Evolutionary conservation across 805 yeast genomes (phyloP), one percentile per base, ranked within the genome.

Genomic region (Lipomyces chichibuensis): DNA sequence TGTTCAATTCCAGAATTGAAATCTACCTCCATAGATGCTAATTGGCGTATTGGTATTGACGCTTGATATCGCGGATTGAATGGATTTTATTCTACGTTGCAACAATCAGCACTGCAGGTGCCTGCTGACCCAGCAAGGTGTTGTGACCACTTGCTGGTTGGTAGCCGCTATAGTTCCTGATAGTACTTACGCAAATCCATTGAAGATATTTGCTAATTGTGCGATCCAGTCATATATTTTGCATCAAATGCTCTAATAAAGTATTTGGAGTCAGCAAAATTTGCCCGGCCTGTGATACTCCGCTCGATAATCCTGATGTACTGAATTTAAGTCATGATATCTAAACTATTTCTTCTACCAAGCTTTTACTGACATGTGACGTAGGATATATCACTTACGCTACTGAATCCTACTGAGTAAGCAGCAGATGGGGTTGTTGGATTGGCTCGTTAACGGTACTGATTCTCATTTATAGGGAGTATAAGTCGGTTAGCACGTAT

Each of bases 131-230:
- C 56, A 60, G 32, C 62, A 58, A 32, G 68, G 65, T 1, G 65
- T 65, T 29, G 69, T 65, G n/a, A 65, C 69, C 13, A 62, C 69
- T 23, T 65, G 69, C 66, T 58, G 69, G 69, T 65, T 29, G 8
- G 43, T 33, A 6, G 5, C 7, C 17, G 0, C n/a, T 27, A 17
- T 5, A 17, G 35, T 39, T 39, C 17, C 7, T 51, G n/a, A 23
- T 9, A 23, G 17, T 2, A 14, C 57, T 9, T 17, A 9, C 3
- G 23, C 49, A 1, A 23, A 25, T 17, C 9, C 25, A 11, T 23
- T 9, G 53, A 13, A 20, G 27, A 49, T 49, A n/a, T 27, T 43
- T 25, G 9, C 49, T 33, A n/a, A 52, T 14, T 33, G 23, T 6
- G 13, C 9, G 7, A 3, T 52, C 5, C n/a, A 65, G 69, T 20